phyloP scores from a whole-genome alignment of 495 filamentous ascomycete genomes.

The Emericellopsis terricola region DNA sequence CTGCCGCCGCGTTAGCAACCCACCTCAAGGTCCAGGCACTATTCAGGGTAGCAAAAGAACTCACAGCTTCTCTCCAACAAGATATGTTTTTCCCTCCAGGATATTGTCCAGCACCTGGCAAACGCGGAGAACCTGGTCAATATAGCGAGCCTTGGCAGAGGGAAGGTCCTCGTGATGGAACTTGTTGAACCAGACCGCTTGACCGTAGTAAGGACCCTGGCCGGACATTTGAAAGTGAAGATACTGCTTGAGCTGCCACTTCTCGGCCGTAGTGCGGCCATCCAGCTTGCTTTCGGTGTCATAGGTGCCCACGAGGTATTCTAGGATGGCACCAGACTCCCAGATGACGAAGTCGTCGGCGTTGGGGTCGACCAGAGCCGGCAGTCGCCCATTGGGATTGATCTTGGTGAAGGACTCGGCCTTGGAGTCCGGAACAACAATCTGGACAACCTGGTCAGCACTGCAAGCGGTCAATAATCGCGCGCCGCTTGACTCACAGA shows the following conservation, averaged over 20 bases:
- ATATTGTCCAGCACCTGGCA: conserved; percentile 18
- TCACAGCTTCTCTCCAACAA: not conserved
- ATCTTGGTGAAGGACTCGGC: conserved; percentile 36
- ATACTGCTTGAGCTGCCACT: conserved; percentile 15
- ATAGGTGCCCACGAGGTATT: conserved; percentile 48
- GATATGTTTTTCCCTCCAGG: conserved; percentile 1
- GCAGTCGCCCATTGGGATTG: conserved; percentile 52
- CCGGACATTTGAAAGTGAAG: conserved; percentile 26
- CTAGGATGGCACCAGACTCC: conserved; percentile 44
- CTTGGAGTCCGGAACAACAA: conserved; percentile 17
- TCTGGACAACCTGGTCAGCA: no score
- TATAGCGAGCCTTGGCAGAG: conserved; percentile 23
- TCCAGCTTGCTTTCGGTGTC: conserved; percentile 39
- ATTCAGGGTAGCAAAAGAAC: no score
- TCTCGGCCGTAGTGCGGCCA: conserved; percentile 17
- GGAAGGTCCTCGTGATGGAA: conserved; percentile 20
- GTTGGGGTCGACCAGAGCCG: conserved; percentile 18
- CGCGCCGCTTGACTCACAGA: no score
- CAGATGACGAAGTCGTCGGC: conserved; percentile 21
- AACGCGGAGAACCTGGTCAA: conserved; percentile 22
- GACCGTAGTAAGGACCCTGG: conserved; percentile 32
- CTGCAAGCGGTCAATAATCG: no score
- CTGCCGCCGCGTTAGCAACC: no score
- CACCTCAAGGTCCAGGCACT: no score
- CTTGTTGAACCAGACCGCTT: conserved; percentile 17